These are phyloP conservation scores for Echinosophora koreensis DNA, from an alignment of 306 rosid genomes.

Conservation along the genomic window DNA sequence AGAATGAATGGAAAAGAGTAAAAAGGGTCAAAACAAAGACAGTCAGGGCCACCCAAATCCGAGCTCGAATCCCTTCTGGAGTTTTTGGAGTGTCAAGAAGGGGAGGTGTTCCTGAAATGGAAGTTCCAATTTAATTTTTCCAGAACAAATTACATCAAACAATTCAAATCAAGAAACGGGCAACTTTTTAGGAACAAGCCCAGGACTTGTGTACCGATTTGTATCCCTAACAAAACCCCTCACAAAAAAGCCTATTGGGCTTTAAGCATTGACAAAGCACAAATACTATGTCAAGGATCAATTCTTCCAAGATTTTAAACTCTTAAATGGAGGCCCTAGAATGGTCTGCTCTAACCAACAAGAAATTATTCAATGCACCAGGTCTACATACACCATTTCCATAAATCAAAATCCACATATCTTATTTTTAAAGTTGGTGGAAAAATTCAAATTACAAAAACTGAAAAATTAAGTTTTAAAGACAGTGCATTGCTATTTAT, in stretches of 20 bases:
- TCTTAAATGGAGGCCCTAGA: neutral
- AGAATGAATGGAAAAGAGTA: slow-evolving; percentile 57
- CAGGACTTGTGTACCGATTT: slow-evolving; percentile 5
- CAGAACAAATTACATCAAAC: slow-evolving; percentile 19
- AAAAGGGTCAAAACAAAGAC: slow-evolving; percentile 70
- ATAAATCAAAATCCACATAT: neutral
- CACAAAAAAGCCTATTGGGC: slow-evolving; percentile 6
- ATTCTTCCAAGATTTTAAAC: slow-evolving; percentile 21
- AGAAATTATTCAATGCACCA: slow-evolving; percentile 10
- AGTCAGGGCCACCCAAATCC: slow-evolving; percentile 64
- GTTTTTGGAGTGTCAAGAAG: slow-evolving; percentile 47
- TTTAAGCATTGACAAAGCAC: slow-evolving; percentile 31
- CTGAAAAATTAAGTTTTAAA: neutral
- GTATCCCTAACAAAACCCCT: slow-evolving; percentile 7
- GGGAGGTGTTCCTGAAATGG: slow-evolving; percentile 66
- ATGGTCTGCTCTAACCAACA: slow-evolving; percentile 1
- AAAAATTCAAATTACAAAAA: neutral
- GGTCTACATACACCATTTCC: slow-evolving; percentile 9
- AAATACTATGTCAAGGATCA: slow-evolving; percentile 14
- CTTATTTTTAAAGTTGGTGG: neutral
- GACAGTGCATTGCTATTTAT: slow-evolving; percentile 14
- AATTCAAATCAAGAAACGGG: slow-evolving; percentile 31
- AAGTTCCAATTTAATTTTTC: slow-evolving; percentile 35
- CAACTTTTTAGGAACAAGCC: slow-evolving; percentile 18
- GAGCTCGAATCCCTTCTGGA: slow-evolving; percentile 63